Evolutionary conservation across 805 yeast genomes (phyloP).

Genomic region (Hanseniaspora lindneri): DNA sequence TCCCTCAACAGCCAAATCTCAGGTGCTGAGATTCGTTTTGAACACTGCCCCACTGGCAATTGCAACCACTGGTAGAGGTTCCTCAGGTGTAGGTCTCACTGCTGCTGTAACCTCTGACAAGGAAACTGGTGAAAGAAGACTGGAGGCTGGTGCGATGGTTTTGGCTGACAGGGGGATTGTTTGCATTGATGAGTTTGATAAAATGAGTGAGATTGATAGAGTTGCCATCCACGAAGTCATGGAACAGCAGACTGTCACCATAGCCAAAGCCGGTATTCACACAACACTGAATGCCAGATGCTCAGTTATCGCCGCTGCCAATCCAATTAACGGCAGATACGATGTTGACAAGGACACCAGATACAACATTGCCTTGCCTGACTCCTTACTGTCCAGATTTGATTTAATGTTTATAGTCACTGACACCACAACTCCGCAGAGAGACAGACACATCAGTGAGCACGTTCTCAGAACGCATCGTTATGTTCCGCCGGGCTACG

Average conservation of each 20-base stretch:
- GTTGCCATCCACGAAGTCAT: slow-evolving; percentile 98
- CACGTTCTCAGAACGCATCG: slow-evolving; percentile 92
- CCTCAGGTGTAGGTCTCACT: slow-evolving; percentile 99
- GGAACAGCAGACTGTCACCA: slow-evolving; percentile 98
- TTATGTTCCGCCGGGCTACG: slow-evolving; percentile 71
- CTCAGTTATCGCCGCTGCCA: slow-evolving; percentile 96
- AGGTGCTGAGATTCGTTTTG: slow-evolving; percentile 84
- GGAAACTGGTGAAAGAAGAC: slow-evolving; percentile 91
- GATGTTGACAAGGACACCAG: slow-evolving; percentile 74
- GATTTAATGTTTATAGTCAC: slow-evolving; percentile 91
- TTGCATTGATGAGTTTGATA: slow-evolving; percentile 97
- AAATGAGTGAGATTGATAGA: slow-evolving; percentile 92
- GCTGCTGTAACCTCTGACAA: slow-evolving; percentile 95
- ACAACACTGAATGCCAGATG: slow-evolving; percentile 96
- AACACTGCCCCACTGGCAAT: slow-evolving; percentile 92
- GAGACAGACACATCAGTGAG: slow-evolving; percentile 80
- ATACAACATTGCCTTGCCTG: slow-evolving; percentile 91
- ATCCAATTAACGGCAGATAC: slow-evolving; percentile 91
- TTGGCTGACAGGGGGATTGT: slow-evolving; percentile 94
- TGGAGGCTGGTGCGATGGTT: slow-evolving; percentile 99
- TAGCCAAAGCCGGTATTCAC: slow-evolving; percentile 97
- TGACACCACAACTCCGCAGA: slow-evolving; percentile 76
- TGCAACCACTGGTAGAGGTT: slow-evolving; percentile 97
- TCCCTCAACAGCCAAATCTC: slow-evolving; percentile 97
- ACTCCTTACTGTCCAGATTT: slow-evolving; percentile 89